Evolutionary conservation across 129 eudicot species (phyloP).

Genomic region (Centaurea solstitialis): DNA sequence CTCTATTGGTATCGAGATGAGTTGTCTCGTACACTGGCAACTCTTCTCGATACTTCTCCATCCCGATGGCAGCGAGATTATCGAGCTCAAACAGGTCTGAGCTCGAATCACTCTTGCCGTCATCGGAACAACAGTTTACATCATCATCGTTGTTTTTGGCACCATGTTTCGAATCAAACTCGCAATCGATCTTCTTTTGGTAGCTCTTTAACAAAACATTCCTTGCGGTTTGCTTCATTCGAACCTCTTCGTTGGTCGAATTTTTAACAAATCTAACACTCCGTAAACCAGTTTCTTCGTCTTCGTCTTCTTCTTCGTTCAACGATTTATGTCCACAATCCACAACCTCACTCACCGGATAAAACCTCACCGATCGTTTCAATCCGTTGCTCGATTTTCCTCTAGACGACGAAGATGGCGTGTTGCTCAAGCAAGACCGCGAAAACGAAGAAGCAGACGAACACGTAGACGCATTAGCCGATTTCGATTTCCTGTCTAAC

Average conservation of each 20-base stretch:
- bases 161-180: not conserved
- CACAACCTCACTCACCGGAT: constrained; percentile 57
- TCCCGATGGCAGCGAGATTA: constrained; percentile 55
- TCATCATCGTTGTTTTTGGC: not conserved
- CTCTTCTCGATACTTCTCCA: constrained; percentile 64
- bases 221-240: constrained; percentile 47
- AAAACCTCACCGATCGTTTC: constrained; percentile 65
- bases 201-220: constrained; percentile 44
- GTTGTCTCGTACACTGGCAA: constrained; percentile 87
- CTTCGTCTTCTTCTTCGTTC: too few relatives aligned
- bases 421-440: constrained; percentile 70
- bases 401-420: constrained; percentile 65
- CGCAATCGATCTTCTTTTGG: constrained; percentile 38
- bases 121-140: constrained; percentile 34
- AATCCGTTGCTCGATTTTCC: constrained; percentile 36
- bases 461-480: constrained; percentile 55
- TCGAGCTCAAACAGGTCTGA: constrained; percentile 85
- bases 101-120: constrained; percentile 66
- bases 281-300: not conserved
- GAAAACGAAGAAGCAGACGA: constrained; percentile 80
- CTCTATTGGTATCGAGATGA: constrained; percentile 60
- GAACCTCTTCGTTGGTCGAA: constrained; percentile 35
- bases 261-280: not conserved
- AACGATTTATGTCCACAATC: constrained; percentile 59
- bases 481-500: constrained; percentile 34